phyloP scores from a whole-genome alignment of 2,329 filamentous ascomycete genomes.

The Monilinia fructigena region DNA sequence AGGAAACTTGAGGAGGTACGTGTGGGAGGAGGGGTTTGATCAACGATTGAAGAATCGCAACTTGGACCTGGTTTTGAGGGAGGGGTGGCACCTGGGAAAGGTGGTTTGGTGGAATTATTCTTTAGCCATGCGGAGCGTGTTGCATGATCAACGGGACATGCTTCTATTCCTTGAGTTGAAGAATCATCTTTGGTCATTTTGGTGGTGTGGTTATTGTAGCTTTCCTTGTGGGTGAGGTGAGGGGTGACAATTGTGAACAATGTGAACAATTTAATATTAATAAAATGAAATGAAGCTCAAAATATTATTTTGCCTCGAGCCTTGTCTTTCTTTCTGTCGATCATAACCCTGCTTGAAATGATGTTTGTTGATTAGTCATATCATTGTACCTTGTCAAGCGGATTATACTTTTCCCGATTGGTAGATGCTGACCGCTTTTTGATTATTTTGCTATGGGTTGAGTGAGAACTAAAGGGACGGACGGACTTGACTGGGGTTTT shows the following conservation, averaged over 20 bases:
- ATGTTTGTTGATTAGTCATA: neutral
- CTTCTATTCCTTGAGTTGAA: slow-evolving; percentile 41
- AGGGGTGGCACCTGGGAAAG: slow-evolving; percentile 34
- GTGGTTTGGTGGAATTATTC: slow-evolving; percentile 34
- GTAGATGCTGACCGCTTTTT: slow-evolving; percentile 5
- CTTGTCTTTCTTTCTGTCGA: neutral
- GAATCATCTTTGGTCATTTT: slow-evolving; percentile 38
- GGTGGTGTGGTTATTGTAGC: neutral
- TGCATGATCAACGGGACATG: slow-evolving; percentile 88
- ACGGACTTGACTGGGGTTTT: neutral
- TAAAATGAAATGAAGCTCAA: neutral
- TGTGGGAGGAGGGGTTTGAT: slow-evolving; percentile 43
- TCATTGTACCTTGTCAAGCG: neutral
- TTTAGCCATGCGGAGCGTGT: slow-evolving; percentile 83
- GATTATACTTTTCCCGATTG: slow-evolving; percentile 7
- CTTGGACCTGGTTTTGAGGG: slow-evolving; percentile 39
- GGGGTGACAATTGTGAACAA: neutral
- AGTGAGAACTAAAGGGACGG: too few relatives aligned
- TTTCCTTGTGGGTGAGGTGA: neutral
- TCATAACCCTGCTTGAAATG: neutral
- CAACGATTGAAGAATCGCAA: slow-evolving; percentile 40
- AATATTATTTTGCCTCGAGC: slow-evolving; percentile 19
- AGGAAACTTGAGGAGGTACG: slow-evolving; percentile 24
- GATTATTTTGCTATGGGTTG: neutral
- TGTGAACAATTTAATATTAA: neutral